These are phyloP conservation scores for Nakazawaea siamensis DNA, from an alignment of 805 yeast species.

Conservation along the genomic window DNA sequence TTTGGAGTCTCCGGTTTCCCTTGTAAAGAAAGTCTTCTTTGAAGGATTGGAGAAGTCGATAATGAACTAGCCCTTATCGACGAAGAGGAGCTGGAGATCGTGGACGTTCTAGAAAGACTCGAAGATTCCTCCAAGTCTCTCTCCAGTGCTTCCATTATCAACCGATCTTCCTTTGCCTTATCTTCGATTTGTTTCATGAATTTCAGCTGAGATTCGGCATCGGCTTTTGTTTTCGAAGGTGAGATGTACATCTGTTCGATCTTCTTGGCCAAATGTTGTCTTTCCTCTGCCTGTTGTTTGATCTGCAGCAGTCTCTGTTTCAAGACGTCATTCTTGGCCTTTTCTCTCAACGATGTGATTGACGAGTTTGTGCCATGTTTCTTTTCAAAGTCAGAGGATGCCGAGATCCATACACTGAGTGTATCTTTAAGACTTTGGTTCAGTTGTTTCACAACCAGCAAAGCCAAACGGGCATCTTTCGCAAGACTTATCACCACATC, in stretches of 20 bases:
- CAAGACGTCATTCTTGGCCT: slow-evolving; percentile 9
- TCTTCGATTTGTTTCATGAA: slow-evolving; percentile 16
- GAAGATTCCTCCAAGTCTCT: slow-evolving; percentile 9
- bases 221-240: slow-evolving; percentile 18
- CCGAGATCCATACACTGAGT: slow-evolving; percentile 31
- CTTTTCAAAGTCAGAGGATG: slow-evolving; percentile 34
- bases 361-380: slow-evolving; percentile 15
- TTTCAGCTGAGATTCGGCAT: slow-evolving; percentile 18
- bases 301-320: slow-evolving; percentile 8
- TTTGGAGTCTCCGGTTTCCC: neutral
- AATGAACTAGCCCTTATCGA: neutral
- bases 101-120: slow-evolving; percentile 14
- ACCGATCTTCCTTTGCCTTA: slow-evolving; percentile 18
- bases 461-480: slow-evolving; percentile 33
- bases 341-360: slow-evolving; percentile 6
- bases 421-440: slow-evolving; percentile 27
- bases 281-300: neutral
- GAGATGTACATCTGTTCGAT: slow-evolving; percentile 18
- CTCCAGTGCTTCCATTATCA: slow-evolving; percentile 17
- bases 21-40: neutral
- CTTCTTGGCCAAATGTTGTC: slow-evolving; percentile 8
- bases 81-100: slow-evolving; percentile 11
- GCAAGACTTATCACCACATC: slow-evolving; percentile 30
- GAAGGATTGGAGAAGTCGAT: slow-evolving; percentile 3
- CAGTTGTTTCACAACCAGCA: slow-evolving; percentile 22